Base-by-base conservation (phyloP, 495 filamentous ascomycete genomes). In the Aspergillus mulundensis region DNA sequence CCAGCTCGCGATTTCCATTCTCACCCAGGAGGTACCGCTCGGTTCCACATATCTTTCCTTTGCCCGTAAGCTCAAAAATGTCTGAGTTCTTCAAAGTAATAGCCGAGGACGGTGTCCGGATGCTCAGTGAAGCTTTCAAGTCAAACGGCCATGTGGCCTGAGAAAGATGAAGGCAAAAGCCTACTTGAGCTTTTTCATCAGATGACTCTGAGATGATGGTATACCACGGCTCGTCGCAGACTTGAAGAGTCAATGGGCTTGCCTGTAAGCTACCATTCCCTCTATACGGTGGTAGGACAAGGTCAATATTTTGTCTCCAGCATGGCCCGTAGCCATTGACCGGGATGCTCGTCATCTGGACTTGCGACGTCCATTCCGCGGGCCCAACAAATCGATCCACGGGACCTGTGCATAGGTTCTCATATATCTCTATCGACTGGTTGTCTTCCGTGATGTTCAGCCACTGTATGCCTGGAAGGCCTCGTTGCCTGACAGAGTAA, bases 1-100 rank as follows among this genome's bases (percentile, higher is more conserved):
- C 80, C 42, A 87, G 65, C 46, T 76, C 74, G 30, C 79, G 72
- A 10, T 67, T 63, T 2, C 62, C 53, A 58, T 83, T 83, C 66
- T 87, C 81, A 5, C 86, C 85, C 11, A 87, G 60, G 16, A 87
- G 42, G 75, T 84, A 87, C 24, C 79, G 63, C 63, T 89, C 86
- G 58, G 84, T 81, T 0, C 85, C 86, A 43, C 66, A 74, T 21
- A 89, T 79, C 58, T 75, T 79, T 3, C 84, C 84, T 58, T 74
- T 77, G 0, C 62, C 74, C 15, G 79, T 59, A 18, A 89, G 65
- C 58, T 84, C 72, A n/a, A 60, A 58, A 65, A 79, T 81, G 43
- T 81, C 66, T 7, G 69, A 64, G 24, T 77, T 74, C 7, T 61
- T 61, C 8, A 84, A 62, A 14, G 70, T 71, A 4, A 71, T 66